Evolutionary conservation across 148 eudicot species (phyloP), one percentile per base, ranked within the genome.

Genomic region (Camellia lanceoleosa): DNA sequence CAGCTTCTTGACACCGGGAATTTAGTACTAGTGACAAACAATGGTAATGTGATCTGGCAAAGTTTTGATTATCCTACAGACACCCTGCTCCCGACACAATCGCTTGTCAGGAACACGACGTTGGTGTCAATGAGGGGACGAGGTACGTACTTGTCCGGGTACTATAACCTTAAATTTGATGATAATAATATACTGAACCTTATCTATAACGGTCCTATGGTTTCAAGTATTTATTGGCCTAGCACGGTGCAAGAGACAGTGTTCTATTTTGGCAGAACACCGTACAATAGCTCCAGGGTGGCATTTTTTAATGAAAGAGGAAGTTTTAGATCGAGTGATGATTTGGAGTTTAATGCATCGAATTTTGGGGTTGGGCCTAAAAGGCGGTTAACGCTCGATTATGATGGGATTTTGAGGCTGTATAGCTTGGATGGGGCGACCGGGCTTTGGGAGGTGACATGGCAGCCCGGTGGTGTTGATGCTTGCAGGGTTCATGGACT

Each of bases 151-250:
- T 70, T 47, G 3, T 79, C 81, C 5, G 81, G 81, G 9, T 70
- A 58, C 67, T 79, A 79, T 30, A 79, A 70, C 41, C 14, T 54
- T 4, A 68, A 68, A 56, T 78, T 78, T 44, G 42, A 78, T 18
- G 81, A 78, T 44, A 58, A 78, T 47, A 78, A 78, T 56, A 68
- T 78, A 4, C 9, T 68, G 0, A 18, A 58, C 66, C 75, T 78
- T 12, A 51, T 68, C 10, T 78, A 68, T 49, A 78, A 78, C 9
- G 55, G 81, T 7, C 81, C 75, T 47, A 56, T 68, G 7, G 75
- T 59, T 68, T 68, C 74, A 18, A 78, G 81, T 44, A 61, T 78
- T 4, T 78, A 78, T 58, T 78, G 74, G 81, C 81, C 81, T 30
- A 30, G 38, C 38, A 30, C 38, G 38, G 38, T 30, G 38, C 38